Percentiles rank a stretch among this genome's conserved stretches.
Conservation (phyloP, 495 filamentous ascomycete genomes). For the Daldinia childiae region DNA sequence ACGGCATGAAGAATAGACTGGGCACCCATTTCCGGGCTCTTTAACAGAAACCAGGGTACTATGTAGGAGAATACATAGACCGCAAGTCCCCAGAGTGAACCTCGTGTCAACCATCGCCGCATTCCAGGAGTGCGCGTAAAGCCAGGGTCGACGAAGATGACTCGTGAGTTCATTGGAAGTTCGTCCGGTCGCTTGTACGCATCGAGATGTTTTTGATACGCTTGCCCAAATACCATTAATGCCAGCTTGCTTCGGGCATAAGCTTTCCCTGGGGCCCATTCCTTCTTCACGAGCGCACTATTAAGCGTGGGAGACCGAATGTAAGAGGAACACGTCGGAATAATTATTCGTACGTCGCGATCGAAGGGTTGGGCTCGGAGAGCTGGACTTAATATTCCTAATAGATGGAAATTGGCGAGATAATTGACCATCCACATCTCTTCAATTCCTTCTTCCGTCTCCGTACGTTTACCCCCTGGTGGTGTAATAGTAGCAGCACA, state of each 20-base stretch:
- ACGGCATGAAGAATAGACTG: slow-evolving; percentile 86
- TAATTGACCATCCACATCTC: slow-evolving; percentile 94
- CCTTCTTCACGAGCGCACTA: slow-evolving; percentile 52
- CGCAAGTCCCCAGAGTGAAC: slow-evolving; percentile 81
- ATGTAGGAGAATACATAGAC: slow-evolving; percentile 82
- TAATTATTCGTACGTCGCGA: slow-evolving; percentile 87
- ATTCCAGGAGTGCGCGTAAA: slow-evolving; percentile 85
- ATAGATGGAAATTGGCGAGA: slow-evolving; percentile 91
- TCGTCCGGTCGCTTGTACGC: slow-evolving; percentile 83
- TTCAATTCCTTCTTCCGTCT: slow-evolving; percentile 83
- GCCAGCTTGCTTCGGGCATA: slow-evolving; percentile 91
- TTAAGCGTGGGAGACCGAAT: slow-evolving; percentile 72
- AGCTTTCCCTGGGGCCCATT: slow-evolving; percentile 63
- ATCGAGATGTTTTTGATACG: slow-evolving; percentile 89
- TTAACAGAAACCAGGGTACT: slow-evolving; percentile 87
- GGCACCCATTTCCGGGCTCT: slow-evolving; percentile 80
- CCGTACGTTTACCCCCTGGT: slow-evolving; percentile 58
- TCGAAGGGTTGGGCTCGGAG: slow-evolving; percentile 90
- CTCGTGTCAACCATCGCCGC: slow-evolving; percentile 83
- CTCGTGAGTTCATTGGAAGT: slow-evolving; percentile 78
- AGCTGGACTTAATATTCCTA: slow-evolving; percentile 88
- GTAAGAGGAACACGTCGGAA: slow-evolving; percentile 87
- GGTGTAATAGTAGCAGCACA: slow-evolving; percentile 82
- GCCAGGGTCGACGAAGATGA: slow-evolving; percentile 88
- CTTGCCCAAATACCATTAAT: slow-evolving; percentile 83